These are phyloP conservation scores for Phytophthora colocasiae DNA, from an alignment of 352 stramenopile genomes.

Conservation along the genomic window DNA sequence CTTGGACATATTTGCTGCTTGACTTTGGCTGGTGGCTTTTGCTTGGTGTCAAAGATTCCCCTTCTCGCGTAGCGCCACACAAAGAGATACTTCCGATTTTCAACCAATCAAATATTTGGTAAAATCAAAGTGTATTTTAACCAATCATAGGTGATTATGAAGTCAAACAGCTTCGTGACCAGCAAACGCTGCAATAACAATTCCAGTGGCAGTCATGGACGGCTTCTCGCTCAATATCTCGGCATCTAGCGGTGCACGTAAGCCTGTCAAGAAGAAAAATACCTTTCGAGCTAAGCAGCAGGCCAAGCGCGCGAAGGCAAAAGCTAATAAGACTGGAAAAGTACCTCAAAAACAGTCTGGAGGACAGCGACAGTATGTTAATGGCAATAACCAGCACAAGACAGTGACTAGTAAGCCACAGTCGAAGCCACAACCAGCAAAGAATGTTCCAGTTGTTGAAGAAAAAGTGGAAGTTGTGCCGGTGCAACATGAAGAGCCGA, in stretches of 20 bases:
- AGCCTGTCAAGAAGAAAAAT: slow-evolving; percentile 74
- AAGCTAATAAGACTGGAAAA: slow-evolving; percentile 45
- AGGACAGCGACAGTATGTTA: slow-evolving; percentile 5
- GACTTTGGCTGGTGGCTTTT: slow-evolving; percentile 25
- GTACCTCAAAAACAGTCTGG: slow-evolving; percentile 9
- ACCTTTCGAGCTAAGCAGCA: slow-evolving; percentile 83
- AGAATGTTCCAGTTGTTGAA: slow-evolving; percentile 5
- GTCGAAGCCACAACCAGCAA: slow-evolving; percentile 8
- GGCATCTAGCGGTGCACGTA: slow-evolving; percentile 47
- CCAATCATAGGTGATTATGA: slow-evolving; percentile 24
- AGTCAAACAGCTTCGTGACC: slow-evolving; percentile 4
- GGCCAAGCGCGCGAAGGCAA: slow-evolving; percentile 57
- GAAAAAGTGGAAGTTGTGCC: slow-evolving; percentile 17
- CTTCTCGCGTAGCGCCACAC: slow-evolving; percentile 33
- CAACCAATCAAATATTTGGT: neutral
- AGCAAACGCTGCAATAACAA: slow-evolving; percentile 1
- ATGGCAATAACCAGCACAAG: slow-evolving; percentile 7
- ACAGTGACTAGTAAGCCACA: slow-evolving; percentile 3
- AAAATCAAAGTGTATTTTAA: slow-evolving; percentile 11
- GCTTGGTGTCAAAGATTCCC: slow-evolving; percentile 44
- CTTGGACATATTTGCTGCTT: slow-evolving; percentile 75
- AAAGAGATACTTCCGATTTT: slow-evolving; percentile 17
- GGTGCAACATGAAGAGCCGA: slow-evolving; percentile 11
- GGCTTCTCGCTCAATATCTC: slow-evolving; percentile 87
- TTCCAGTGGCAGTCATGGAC: slow-evolving; percentile 39